phyloP scores from a whole-genome alignment of 2,329 filamentous ascomycete genomes.

The Stachybotrys chlorohalonatus region DNA sequence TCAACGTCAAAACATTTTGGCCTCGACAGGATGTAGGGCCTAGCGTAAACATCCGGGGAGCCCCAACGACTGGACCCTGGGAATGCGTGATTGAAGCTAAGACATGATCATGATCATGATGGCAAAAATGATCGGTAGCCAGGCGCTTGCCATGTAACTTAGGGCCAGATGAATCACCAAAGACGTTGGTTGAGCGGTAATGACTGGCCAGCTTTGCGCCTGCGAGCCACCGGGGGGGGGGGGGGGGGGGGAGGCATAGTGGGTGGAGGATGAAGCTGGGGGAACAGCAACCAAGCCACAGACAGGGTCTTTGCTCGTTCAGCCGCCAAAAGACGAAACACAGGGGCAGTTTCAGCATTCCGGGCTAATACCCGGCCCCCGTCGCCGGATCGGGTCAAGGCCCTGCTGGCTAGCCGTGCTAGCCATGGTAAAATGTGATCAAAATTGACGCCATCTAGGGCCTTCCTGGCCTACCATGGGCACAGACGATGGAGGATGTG shows the following conservation, averaged over 20 bases:
- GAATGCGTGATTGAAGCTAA: not conserved
- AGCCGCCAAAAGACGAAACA: not conserved
- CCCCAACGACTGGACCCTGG: too few relatives aligned
- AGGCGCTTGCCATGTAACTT: not conserved
- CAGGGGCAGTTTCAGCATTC: not conserved
- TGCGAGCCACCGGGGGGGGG: not conserved
- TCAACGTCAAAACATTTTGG: not conserved
- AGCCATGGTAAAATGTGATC: too few relatives aligned
- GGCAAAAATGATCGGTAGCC: not conserved
- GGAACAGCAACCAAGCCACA: not conserved
- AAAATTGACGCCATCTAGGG: too few relatives aligned
- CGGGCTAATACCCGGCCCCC: not conserved
- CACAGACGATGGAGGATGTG: too few relatives aligned
- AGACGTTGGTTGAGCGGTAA: not conserved
- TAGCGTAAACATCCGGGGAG: not conserved
- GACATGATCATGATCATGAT: not conserved
- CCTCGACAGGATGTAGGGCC: not conserved
- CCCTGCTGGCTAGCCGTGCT: too few relatives aligned
- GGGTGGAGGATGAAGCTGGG: not conserved
- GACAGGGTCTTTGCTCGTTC: not conserved
- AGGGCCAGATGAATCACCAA: not conserved
- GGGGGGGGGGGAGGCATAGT: too few relatives aligned
- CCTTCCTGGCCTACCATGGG: too few relatives aligned
- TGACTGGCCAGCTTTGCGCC: not conserved
- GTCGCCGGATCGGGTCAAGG: too few relatives aligned